phyloP scores from a whole-genome alignment of 805 yeast species.

The Kuraishia piskuri region DNA sequence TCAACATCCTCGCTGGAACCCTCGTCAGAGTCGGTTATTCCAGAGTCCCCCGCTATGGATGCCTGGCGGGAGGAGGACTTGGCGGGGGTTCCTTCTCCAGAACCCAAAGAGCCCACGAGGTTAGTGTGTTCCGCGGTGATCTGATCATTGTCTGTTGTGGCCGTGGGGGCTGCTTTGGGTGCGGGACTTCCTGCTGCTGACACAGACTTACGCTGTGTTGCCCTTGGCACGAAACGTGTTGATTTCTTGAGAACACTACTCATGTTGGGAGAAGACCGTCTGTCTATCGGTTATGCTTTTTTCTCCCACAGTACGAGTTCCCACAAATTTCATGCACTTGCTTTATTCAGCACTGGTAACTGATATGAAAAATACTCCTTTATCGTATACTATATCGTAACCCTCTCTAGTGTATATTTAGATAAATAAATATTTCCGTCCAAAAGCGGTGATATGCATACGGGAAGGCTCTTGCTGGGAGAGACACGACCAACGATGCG shows the following conservation, averaged over 20 bases:
- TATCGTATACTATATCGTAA: too few relatives aligned
- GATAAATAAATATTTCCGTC: not conserved
- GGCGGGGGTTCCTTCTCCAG: not conserved
- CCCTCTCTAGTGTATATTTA: constrained; percentile 15
- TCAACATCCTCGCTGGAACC: not conserved
- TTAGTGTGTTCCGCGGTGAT: too few relatives aligned
- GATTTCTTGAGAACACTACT: not conserved
- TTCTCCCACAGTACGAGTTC: too few relatives aligned
- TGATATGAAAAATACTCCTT: too few relatives aligned
- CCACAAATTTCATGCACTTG: too few relatives aligned
- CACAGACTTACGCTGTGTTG: constrained; percentile 19
- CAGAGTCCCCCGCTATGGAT: not conserved
- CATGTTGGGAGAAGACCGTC: not conserved
- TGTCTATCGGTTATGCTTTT: too few relatives aligned
- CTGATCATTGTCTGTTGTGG: not conserved
- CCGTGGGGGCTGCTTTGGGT: not conserved
- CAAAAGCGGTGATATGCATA: not conserved
- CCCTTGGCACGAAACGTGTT: constrained; percentile 59
- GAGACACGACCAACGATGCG: not conserved
- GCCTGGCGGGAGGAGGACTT: not conserved
- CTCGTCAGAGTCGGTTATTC: not conserved
- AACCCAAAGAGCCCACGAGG: too few relatives aligned
- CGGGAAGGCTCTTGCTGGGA: not conserved
- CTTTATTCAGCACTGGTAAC: too few relatives aligned
- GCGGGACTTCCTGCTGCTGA: not conserved